phyloP scores from a whole-genome alignment of 768 basidiomycete species.

The Phaffia tasmanica region DNA sequence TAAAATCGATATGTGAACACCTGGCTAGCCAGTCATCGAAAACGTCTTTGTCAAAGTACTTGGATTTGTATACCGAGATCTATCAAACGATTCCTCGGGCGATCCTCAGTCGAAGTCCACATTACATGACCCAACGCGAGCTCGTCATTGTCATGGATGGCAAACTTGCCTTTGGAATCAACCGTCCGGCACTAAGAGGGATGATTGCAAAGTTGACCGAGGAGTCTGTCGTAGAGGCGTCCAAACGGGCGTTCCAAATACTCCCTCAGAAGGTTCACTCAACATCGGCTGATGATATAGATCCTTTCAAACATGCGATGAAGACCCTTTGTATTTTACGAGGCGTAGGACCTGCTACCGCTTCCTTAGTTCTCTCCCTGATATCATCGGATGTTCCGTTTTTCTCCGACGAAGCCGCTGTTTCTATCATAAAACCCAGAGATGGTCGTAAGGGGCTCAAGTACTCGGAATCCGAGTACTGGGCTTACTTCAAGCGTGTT shows the following conservation, averaged over 20 bases:
- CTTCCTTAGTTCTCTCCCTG: background rate
- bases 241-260: background rate
- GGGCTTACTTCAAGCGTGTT: background rate
- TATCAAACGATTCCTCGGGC: background rate
- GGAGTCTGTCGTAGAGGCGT: background rate
- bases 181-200: conserved; percentile 12
- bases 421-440: background rate
- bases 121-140: conserved; percentile 7
- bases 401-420: conserved; percentile 8
- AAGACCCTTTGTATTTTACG: background rate
- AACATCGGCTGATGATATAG: background rate
- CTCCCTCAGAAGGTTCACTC: background rate
- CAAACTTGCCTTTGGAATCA: conserved; percentile 12
- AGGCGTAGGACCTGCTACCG: conserved; percentile 11
- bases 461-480: conserved; percentile 4
- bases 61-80: background rate
- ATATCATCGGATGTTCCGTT: conserved; percentile 4
- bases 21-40: no score
- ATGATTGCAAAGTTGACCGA: conserved; percentile 7
- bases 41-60: no score
- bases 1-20: no score
- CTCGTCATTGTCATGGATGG: conserved; percentile 2
- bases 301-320: background rate
- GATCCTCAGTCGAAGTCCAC: conserved; percentile 1
- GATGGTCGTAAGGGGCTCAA: conserved; percentile 10